Percentiles rank a stretch among this genome's conserved stretches.
Evolutionary conservation across 441 rosid genomes (phyloP).

Genomic region (Theobroma grandiflorum): DNA sequence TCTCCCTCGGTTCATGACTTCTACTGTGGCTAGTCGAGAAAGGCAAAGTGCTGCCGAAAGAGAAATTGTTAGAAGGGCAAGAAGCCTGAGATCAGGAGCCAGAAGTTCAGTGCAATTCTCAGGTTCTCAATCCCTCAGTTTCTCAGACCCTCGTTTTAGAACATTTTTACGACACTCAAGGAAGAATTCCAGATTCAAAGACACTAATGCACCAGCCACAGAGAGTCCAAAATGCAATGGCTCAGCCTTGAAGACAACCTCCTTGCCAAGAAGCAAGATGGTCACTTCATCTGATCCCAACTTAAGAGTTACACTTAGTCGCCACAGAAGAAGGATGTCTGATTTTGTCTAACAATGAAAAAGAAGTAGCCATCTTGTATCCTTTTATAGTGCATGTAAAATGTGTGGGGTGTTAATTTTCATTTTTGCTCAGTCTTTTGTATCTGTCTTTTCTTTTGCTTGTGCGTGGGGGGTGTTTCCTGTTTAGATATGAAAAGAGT

Average conservation of each 20-base stretch:
- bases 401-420: constrained; percentile 9
- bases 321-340: constrained; percentile 83
- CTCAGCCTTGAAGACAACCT: constrained; percentile 38
- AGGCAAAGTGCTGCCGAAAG: constrained; percentile 70
- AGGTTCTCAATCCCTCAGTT: constrained; percentile 64
- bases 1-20: constrained; percentile 81
- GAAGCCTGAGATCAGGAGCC: constrained; percentile 44
- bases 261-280: constrained; percentile 55
- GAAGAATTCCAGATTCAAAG: constrained; percentile 48
- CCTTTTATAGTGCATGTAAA: neutral
- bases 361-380: neutral
- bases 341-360: constrained; percentile 53
- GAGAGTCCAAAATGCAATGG: constrained; percentile 51
- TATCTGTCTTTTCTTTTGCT: neutral
- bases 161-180: constrained; percentile 49
- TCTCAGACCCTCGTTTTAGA: constrained; percentile 60
- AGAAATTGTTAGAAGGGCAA: constrained; percentile 43
- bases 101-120: constrained; percentile 60
- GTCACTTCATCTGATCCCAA: constrained; percentile 75
- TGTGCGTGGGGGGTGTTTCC: neutral
- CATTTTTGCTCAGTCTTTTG: neutral
- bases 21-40: constrained; percentile 85
- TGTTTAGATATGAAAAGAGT: constrained; percentile 12
- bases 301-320: constrained; percentile 54
- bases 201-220: constrained; percentile 35